Base-by-base conservation (phyloP, 768 basidiomycete species). In the Suillus decipiens region DNA sequence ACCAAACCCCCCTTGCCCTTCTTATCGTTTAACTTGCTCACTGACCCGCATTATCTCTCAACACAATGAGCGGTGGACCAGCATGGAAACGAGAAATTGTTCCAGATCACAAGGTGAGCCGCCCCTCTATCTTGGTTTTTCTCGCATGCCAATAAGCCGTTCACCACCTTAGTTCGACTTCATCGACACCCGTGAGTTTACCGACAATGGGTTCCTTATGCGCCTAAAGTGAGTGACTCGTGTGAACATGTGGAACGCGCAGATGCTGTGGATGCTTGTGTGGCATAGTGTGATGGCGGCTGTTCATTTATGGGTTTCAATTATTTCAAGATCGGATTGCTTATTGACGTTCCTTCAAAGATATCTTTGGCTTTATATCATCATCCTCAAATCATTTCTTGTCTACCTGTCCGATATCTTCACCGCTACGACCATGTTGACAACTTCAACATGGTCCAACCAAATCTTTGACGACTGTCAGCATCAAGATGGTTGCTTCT, bases 391-490 rank as follows among this genome's bases (percentile, higher is more conserved):
- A 77, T 94, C 93, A 37, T 91, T 99, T 80, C 87, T 95, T 61
- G 96, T 99, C 77, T 97, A 98, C 78, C 82, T 96, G 65, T 92
- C 93, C 76, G 97, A 99, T 85, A 95, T 98, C 75, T 99, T 96
- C 80, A 95, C 96, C 42, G 95, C 94, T 66, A 86, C 94, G 65
- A 97, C 96, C 69, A 95, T 98, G 92, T 90, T 98, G 77, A 89
- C 91, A 31, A 95, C 95, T 24, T 82, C 84, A 45, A 83, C 86
- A 39, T 99, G 96, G 96, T 89, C 92, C 61, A 96, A 92, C 71
- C 85, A 92, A 75, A 97, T 99, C 72, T 92, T 93, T 78, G 80
- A 86, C 64, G 84, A 88, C 66, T 96, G 95, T 73, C 76, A 80
- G 51, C 70, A 76, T 36, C 76, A 85, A 59, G 75, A 84, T 5